Evolutionary conservation across 352 stramenopile species (phyloP), one percentile per base, ranked within the genome.

Genomic region (Globisporangium paddicum): DNA sequence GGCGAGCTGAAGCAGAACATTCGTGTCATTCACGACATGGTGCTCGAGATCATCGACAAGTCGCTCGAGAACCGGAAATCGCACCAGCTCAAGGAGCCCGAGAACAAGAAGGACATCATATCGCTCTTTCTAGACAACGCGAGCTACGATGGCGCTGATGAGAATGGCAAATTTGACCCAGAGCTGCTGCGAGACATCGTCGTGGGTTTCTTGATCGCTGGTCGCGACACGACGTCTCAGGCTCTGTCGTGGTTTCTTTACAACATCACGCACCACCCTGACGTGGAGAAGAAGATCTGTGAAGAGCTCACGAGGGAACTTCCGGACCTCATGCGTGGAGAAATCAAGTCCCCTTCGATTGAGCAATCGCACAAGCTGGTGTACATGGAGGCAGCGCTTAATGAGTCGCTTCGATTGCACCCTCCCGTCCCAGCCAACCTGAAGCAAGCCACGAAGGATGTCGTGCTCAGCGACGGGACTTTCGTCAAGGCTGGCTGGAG

Each of bases 161-260:
- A 3, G 5, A 1, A 8, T 1, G 58, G 55, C 18, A 26, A 66
- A 14, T 56, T 77, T 25, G 40, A 74, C 55, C 66, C 69, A 9
- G 51, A 62, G 5, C 63, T 76, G 23, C 56, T 90, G 37, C 75
- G 77, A 6, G 71, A 90, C 51, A 80, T 93, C 32, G 71, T 85
- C 8, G 63, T 93, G 14, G 82, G 75, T n/a, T 82, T 89, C 23
- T 65, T 93, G 32, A 77, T 93, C 41, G 82, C 77, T 25, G 83
- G 82, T 25, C 67, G 80, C 5, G 82, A 93, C 59, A 90, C 83
- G 9, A 89, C 80, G 23, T 75, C 77, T 0, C 73, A 79, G 45
- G 69, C 73, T 13, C 69, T 93, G 46, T 59, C 62, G 19, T 93
- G 83, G 82, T 64, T 77, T 35, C 60, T 87, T 37, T 76, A 72